Conservation (phyloP, 176 grass and related monocot genomes). For the Raddia distichophylla region DNA sequence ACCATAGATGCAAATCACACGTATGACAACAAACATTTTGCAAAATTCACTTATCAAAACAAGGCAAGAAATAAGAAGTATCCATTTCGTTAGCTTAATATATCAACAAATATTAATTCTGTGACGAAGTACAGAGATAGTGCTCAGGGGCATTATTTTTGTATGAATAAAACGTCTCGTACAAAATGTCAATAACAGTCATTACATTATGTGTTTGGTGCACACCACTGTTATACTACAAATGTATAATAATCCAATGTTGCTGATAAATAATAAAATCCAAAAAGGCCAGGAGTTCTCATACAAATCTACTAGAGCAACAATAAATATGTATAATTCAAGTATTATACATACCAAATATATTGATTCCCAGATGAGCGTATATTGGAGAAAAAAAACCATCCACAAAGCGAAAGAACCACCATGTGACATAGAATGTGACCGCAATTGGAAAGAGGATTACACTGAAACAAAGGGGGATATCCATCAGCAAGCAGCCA, state of each 20-base stretch:
- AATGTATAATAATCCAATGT: background rate
- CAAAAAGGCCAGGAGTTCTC: background rate
- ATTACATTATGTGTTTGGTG: background rate
- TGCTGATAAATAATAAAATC: background rate
- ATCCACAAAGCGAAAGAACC: constrained; percentile 84
- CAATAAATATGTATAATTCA: background rate
- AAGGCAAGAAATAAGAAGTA: background rate
- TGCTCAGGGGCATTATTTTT: background rate
- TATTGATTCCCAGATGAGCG: constrained; percentile 66
- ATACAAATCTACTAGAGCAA: background rate
- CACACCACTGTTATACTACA: background rate
- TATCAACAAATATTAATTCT: background rate
- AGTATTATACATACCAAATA: constrained; percentile 63
- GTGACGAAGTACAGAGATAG: background rate
- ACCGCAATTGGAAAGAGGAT: constrained; percentile 83
- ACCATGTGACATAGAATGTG: constrained; percentile 89
- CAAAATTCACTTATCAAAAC: background rate
- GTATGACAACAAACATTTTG: background rate
- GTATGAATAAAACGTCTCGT: constrained; percentile 4
- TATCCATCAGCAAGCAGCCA: constrained; percentile 35
- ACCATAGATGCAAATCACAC: background rate
- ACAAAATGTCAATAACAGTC: background rate
- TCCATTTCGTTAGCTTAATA: background rate
- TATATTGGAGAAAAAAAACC: constrained; percentile 88
- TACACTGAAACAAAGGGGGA: constrained; percentile 53